Conservation (phyloP, 2,329 filamentous ascomycete species). For the Orbilia quercus region DNA sequence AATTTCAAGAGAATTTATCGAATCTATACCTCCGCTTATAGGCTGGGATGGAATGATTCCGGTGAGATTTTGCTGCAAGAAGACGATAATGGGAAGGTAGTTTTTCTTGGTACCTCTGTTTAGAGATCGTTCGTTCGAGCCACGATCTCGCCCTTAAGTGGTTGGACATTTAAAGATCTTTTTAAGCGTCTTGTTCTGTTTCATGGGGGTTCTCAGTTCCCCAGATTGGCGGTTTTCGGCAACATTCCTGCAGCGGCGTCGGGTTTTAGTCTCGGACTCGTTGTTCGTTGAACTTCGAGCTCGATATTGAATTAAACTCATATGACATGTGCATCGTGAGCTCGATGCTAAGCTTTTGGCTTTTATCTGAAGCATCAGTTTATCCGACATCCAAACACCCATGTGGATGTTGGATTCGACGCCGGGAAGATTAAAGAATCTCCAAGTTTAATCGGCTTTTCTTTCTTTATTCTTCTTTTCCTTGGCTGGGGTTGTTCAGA, state of each 20-base stretch:
- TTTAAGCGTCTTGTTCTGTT: not conserved
- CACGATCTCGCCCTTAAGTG: too few species aligned
- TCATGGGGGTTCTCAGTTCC: not conserved
- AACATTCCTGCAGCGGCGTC: constrained; percentile 12
- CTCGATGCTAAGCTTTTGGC: not conserved
- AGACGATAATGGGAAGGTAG: too few species aligned
- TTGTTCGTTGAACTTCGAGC: not conserved
- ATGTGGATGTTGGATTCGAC: constrained; percentile 2
- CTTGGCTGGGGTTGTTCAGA: not conserved
- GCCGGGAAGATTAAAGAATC: too few species aligned
- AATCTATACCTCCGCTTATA: constrained; percentile 7
- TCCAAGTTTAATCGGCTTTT: constrained; percentile 3
- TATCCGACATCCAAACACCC: not conserved
- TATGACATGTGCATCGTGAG: not conserved
- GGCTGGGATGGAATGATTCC: constrained; percentile 39
- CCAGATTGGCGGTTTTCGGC: not conserved
- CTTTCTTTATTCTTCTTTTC: not conserved
- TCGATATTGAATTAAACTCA: too few species aligned
- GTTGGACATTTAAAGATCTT: too few species aligned
- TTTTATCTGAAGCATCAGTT: not conserved
- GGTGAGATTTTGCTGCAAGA: constrained; percentile 22
- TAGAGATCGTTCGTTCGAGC: too few species aligned
- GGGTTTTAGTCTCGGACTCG: not conserved
- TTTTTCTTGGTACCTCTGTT: too few species aligned
- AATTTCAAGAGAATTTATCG: not conserved